Conservation (phyloP, 345 rosid species). For the Salix purpurea region DNA sequence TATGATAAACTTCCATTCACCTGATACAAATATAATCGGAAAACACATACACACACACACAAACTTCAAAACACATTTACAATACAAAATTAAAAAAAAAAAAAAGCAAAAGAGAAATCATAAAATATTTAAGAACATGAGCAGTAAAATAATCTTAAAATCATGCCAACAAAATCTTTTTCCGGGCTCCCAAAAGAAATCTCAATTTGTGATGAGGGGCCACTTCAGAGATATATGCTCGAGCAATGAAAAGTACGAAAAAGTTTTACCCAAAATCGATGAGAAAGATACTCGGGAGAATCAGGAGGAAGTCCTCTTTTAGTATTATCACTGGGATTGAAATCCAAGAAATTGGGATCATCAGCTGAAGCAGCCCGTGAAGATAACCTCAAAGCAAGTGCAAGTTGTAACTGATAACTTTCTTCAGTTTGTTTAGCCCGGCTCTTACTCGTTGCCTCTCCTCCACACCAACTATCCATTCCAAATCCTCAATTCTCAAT, state of each 20-base stretch:
- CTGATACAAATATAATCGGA: conserved; percentile 2
- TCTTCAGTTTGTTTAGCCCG: conserved; percentile 26
- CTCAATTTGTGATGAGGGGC: not conserved
- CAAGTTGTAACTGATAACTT: conserved; percentile 28
- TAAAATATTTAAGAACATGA: too few species aligned
- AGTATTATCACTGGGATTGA: not conserved
- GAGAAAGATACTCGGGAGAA: conserved; percentile 16
- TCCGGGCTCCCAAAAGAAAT: not conserved
- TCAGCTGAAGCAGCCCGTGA: conserved; percentile 23
- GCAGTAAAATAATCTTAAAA: not conserved
- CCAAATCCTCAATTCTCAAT: not conserved
- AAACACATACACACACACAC: not conserved
- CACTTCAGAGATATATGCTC: not conserved
- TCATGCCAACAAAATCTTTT: not conserved
- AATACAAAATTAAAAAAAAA: not conserved
- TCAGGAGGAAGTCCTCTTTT: not conserved
- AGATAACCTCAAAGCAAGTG: conserved; percentile 18
- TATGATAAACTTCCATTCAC: conserved; percentile 26
- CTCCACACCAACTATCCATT: not conserved
- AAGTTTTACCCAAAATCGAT: conserved; percentile 25
- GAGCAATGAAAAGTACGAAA: not conserved
- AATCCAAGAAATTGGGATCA: conserved; percentile 16
- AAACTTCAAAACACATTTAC: not conserved
- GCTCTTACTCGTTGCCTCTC: conserved; percentile 10
- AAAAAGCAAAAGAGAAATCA: too few species aligned